These are phyloP conservation scores for Pythium rishiriense DNA, from an alignment of 352 stramenopile genomes.

Conservation along the genomic window DNA sequence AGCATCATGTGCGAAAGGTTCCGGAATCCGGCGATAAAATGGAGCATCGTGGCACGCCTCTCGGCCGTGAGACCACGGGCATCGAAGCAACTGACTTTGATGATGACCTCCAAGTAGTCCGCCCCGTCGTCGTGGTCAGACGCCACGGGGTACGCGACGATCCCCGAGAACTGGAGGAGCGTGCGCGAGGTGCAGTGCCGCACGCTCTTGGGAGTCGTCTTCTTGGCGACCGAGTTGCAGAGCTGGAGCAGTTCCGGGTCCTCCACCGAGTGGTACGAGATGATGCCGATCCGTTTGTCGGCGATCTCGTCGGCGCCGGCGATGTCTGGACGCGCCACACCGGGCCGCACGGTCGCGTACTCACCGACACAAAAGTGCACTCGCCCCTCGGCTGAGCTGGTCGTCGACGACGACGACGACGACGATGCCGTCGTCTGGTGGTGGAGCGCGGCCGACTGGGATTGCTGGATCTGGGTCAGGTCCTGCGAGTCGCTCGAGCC, in stretches of 20 bases:
- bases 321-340: slow-evolving; percentile 30
- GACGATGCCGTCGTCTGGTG: neutral
- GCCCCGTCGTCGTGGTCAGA: slow-evolving; percentile 30
- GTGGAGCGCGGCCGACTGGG: neutral
- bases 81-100: slow-evolving; percentile 67
- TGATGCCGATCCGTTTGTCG: slow-evolving; percentile 54
- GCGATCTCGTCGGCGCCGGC: too few relatives aligned
- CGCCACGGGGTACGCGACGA: slow-evolving; percentile 62
- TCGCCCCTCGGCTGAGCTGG: slow-evolving; percentile 33
- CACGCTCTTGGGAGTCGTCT: slow-evolving; percentile 17
- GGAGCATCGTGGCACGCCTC: slow-evolving; percentile 51
- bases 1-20: slow-evolving; percentile 54
- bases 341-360: slow-evolving; percentile 60
- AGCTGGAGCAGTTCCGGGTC: slow-evolving; percentile 58
- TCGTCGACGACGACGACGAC: slow-evolving; percentile 20
- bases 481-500: slow-evolving; percentile 6
- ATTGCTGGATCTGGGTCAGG: slow-evolving; percentile 9
- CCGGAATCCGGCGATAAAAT: slow-evolving; percentile 48
- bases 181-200: slow-evolving; percentile 33
- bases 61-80: slow-evolving; percentile 37
- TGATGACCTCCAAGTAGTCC: slow-evolving; percentile 55
- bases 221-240: slow-evolving; percentile 52
- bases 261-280: slow-evolving; percentile 68
- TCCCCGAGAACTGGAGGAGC: slow-evolving; percentile 59
- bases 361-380: slow-evolving; percentile 52